Conservation (phyloP, 73 alveolate genomes). For the Tetrahymena elliotti region DNA sequence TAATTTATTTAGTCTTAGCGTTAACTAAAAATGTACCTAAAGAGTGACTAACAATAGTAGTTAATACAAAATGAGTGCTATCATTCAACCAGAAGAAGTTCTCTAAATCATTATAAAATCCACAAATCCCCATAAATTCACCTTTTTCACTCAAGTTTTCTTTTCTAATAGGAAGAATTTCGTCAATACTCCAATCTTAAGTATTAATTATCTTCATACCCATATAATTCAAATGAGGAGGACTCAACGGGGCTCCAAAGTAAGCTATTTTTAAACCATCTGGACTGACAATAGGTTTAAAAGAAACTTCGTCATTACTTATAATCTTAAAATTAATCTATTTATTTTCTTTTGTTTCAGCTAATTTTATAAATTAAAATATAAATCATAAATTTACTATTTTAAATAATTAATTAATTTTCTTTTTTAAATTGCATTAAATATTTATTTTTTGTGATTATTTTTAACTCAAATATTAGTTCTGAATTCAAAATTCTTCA, state of each 20-base stretch:
- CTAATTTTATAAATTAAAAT: not conserved
- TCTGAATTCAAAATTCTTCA: too few species aligned
- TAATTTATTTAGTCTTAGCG: slow-evolving; percentile 3
- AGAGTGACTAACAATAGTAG: not conserved
- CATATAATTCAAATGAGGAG: slow-evolving; percentile 19
- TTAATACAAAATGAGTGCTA: slow-evolving; percentile 1
- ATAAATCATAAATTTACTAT: not conserved
- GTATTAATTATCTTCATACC: slow-evolving; percentile 5
- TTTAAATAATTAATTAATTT: too few species aligned
- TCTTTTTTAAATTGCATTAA: too few species aligned
- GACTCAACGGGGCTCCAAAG: slow-evolving; percentile 13
- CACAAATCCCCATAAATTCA: slow-evolving; percentile 22
- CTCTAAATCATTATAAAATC: slow-evolving; percentile 18
- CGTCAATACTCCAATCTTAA: not conserved
- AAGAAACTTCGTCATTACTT: slow-evolving; percentile 23
- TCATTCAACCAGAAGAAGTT: slow-evolving; percentile 9
- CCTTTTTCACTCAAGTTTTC: not conserved
- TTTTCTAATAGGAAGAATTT: slow-evolving; percentile 1
- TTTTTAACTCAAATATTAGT: too few species aligned
- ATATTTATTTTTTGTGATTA: too few species aligned
- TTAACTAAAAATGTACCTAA: not conserved
- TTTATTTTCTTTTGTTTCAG: not conserved
- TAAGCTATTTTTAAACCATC: slow-evolving; percentile 14
- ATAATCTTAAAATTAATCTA: not conserved
- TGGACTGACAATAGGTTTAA: slow-evolving; percentile 21